These are phyloP conservation scores for Oryza meyeriana DNA, from an alignment of 176 grass and related monocot genomes.

Conservation along the genomic window DNA sequence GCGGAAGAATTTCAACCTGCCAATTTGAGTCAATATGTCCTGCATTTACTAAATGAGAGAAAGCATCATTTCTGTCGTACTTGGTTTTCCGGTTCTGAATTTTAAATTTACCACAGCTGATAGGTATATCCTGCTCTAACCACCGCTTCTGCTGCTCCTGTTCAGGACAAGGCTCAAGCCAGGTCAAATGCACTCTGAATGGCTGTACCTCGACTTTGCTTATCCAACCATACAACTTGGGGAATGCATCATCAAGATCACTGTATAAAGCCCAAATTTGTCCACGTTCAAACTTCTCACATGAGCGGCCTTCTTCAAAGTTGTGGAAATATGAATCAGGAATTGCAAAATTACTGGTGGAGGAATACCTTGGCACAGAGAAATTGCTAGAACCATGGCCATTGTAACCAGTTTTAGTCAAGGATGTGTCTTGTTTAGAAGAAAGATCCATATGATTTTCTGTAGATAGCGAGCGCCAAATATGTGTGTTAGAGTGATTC, in stretches of 20 bases:
- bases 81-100: constrained; percentile 28
- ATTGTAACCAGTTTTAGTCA: no score
- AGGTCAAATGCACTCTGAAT: constrained; percentile 58
- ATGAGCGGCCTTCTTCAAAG: constrained; percentile 46
- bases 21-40: not conserved
- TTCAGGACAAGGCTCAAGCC: constrained; percentile 69
- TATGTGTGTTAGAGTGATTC: no score
- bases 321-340: constrained; percentile 76
- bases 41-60: constrained; percentile 61
- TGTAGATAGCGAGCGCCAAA: no score
- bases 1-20: constrained; percentile 51
- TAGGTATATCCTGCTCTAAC: constrained; percentile 47
- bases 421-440: no score
- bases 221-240: constrained; percentile 89
- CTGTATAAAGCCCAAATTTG: constrained; percentile 93
- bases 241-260: constrained; percentile 67
- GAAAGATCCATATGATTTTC: no score
- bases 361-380: no score
- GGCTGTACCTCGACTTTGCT: constrained; percentile 55
- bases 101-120: constrained; percentile 74
- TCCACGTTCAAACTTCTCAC: constrained; percentile 51
- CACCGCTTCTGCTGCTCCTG: constrained; percentile 51
- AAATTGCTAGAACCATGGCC: no score
- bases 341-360: not conserved
- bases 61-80: constrained; percentile 40